Conservation (phyloP, 768 basidiomycete species). For the Boletus rubroflammeus region DNA sequence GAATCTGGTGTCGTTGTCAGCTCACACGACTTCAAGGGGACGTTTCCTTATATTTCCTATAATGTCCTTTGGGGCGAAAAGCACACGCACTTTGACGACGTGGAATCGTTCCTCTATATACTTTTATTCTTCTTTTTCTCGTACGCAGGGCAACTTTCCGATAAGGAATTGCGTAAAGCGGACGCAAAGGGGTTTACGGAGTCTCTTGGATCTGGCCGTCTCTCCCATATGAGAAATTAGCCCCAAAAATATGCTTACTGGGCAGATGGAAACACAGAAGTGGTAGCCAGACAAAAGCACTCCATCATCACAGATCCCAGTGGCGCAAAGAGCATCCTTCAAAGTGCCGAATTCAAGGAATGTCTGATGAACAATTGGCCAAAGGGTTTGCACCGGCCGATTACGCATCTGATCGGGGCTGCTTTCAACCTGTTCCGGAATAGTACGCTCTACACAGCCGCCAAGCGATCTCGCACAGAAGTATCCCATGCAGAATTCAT, state of each 20-base stretch:
- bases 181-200: neutral
- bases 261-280: neutral
- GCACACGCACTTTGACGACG: neutral
- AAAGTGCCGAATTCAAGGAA: neutral
- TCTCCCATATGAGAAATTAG: neutral
- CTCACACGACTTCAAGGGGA: neutral
- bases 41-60: neutral
- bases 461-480: too few species aligned
- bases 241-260: neutral
- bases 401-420: neutral
- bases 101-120: slow-evolving; percentile 1
- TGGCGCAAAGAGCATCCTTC: neutral
- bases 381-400: neutral
- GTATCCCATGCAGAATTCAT: neutral
- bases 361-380: neutral
- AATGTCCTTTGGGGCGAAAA: neutral
- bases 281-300: neutral
- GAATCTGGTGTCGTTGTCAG: too few species aligned
- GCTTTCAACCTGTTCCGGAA: neutral
- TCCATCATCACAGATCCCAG: neutral
- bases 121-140: slow-evolving; percentile 1
- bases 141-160: neutral
- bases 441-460: neutral
- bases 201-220: neutral
- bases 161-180: neutral